These are phyloP conservation scores for Streptanthus diversifolius DNA, from an alignment of 345 rosid species.

Conservation along the genomic window DNA sequence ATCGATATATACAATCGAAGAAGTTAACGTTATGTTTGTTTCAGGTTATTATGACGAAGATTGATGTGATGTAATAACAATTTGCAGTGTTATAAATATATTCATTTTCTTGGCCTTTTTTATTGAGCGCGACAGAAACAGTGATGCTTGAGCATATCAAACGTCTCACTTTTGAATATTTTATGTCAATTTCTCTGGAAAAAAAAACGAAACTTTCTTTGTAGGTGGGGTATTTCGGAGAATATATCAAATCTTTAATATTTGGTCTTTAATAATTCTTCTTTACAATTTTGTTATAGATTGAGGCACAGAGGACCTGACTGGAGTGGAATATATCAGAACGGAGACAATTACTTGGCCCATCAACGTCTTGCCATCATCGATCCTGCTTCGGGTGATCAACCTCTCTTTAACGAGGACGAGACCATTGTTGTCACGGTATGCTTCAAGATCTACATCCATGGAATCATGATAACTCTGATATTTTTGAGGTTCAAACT, in stretches of 20 bases:
- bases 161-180: background rate
- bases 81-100: background rate
- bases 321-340: conserved; percentile 92
- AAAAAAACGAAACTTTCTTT: background rate
- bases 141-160: background rate
- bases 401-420: conserved; percentile 91
- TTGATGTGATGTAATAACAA: background rate
- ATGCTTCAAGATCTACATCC: background rate
- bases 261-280: background rate
- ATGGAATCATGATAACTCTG: background rate
- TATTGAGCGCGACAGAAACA: conserved; percentile 10
- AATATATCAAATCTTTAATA: background rate
- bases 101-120: background rate
- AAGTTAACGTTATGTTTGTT: background rate
- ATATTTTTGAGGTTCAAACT: background rate
- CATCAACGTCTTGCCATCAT: conserved; percentile 92
- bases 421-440: conserved; percentile 78
- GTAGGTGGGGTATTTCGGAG: background rate
- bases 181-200: background rate
- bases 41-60: background rate
- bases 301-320: conserved; percentile 98
- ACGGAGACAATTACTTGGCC: conserved; percentile 65
- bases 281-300: conserved; percentile 33
- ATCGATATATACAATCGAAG: background rate
- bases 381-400: conserved; percentile 95